Base-by-base conservation (phyloP, 352 stramenopile species). In the Phytophthora colocasiae region DNA sequence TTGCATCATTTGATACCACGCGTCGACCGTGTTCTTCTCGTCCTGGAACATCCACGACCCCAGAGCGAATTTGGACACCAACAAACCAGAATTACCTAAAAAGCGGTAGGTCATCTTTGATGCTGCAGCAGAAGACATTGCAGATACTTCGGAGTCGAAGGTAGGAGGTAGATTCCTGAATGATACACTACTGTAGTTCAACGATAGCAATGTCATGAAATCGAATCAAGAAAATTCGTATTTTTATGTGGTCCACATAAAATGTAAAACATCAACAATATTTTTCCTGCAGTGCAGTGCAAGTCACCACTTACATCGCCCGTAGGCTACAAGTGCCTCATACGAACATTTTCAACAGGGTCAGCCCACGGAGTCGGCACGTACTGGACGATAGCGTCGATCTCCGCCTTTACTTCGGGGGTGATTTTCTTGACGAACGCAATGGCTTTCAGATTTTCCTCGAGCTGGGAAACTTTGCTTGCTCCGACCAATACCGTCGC, bases 31-130 rank as follows among this genome's bases (percentile, higher is more conserved):
- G 36, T 43, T 43, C 36, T 43, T 43, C 6, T 43, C 36, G 15
- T 43, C 36, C 36, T 43, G 36, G 36, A 43, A 43, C 36, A 43
- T 43, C 36, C 36, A 43, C 36, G 36, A 43, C 36, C 36, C 36
- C 36, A 43, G 12, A 43, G 36, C 36, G 11, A 43, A 43, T 43
- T 43, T 43, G 12, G 36, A 43, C 7, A 43, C 36, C 12, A 43
- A 11, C 36, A 43, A 12, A 6, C 36, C 36, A 19, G 36, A 43
- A 14, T 43, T 43, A 4, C 36, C 14, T 8, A 43, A 14, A 17
- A 43, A 43, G 5, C 36, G 36, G 36, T 43, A 43, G 12, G 36
- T 43, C 36, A 43, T 43, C 36, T 43, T 43, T 1, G 36, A 19
- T 14, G 12, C 36, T 19, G 36, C 36, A 43, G 12, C 7, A 4